Evolutionary conservation across 2,329 filamentous ascomycete species (phyloP).

Genomic region (Microdochium nivale): DNA sequence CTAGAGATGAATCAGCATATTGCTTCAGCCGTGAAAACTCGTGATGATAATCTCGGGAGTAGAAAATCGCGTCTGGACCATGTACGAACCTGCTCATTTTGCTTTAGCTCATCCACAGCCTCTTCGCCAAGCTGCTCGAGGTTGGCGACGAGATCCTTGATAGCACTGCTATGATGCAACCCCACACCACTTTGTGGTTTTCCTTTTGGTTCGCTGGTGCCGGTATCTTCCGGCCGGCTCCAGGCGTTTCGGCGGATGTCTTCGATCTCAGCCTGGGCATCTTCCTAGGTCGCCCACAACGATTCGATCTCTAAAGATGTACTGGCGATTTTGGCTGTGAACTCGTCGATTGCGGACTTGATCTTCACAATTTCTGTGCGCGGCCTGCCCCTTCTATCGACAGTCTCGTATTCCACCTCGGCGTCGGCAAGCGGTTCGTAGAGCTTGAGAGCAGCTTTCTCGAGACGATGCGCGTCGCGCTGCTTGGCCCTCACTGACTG

Average conservation of each 20-base stretch:
- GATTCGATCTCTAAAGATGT: slow-evolving; percentile 9
- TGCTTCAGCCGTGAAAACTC: slow-evolving; percentile 12
- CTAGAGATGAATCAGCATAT: slow-evolving; percentile 19
- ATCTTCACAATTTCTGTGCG: slow-evolving; percentile 4
- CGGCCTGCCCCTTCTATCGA: slow-evolving; percentile 6
- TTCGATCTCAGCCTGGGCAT: slow-evolving; percentile 14
- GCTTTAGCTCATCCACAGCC: slow-evolving; percentile 17
- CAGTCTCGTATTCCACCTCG: slow-evolving; percentile 12
- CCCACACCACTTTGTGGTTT: slow-evolving; percentile 11
- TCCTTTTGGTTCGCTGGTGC: slow-evolving; percentile 1
- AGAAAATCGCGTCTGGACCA: neutral
- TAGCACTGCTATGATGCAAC: slow-evolving; percentile 7
- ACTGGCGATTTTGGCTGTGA: slow-evolving; percentile 8
- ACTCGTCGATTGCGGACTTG: slow-evolving; percentile 5
- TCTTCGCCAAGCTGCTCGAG: slow-evolving; percentile 14
- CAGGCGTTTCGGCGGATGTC: slow-evolving; percentile 1
- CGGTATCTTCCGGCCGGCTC: slow-evolving; percentile 2
- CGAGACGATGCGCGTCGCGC: slow-evolving; percentile 5
- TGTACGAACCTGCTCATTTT: slow-evolving; percentile 18
- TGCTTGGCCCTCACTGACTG: slow-evolving; percentile 10
- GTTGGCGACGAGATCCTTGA: slow-evolving; percentile 10
- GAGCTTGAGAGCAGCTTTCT: slow-evolving; percentile 7
- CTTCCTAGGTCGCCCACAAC: slow-evolving; percentile 15
- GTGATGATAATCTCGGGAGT: slow-evolving; percentile 6
- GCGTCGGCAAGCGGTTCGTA: slow-evolving; percentile 8